phyloP scores from a whole-genome alignment of 306 rosid species.

The Rubus parviflorus region DNA sequence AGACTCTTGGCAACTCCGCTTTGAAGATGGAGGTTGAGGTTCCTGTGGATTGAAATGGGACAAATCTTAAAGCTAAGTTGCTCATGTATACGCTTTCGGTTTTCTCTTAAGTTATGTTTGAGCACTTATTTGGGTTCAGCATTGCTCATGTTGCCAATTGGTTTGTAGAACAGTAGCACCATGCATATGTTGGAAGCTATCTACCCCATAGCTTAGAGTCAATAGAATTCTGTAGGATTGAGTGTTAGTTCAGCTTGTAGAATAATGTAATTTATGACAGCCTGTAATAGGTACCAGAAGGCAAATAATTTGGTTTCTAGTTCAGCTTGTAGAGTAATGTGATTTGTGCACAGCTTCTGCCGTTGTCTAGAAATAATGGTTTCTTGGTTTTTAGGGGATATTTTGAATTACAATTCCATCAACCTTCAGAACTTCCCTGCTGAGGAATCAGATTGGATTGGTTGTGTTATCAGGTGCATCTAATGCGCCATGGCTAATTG shows the following conservation, averaged over 20 bases:
- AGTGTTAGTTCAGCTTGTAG: constrained; percentile 5
- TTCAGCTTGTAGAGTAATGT: background rate
- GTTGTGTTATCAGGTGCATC: background rate
- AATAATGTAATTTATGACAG: constrained; percentile 9
- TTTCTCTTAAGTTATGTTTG: constrained; percentile 8
- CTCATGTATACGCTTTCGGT: constrained; percentile 5
- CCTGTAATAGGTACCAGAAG: background rate
- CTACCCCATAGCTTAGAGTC: background rate
- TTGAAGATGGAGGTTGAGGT: constrained; percentile 80
- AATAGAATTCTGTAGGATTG: background rate
- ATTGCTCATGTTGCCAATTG: background rate
- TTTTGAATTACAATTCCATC: background rate
- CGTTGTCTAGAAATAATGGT: background rate
- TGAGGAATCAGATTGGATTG: background rate
- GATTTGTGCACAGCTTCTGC: constrained; percentile 7
- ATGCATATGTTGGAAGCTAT: background rate
- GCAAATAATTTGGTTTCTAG: background rate
- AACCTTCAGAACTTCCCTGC: background rate
- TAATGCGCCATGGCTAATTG: too few species aligned
- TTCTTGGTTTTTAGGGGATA: background rate
- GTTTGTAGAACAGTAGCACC: constrained; percentile 13
- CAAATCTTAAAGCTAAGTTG: constrained; percentile 7
- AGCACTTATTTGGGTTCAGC: background rate
- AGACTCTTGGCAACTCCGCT: constrained; percentile 60
- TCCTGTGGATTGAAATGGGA: constrained; percentile 48